Evolutionary conservation across 306 rosid genomes (phyloP), one percentile per base, ranked within the genome.

Genomic region (Sphenostylis stenocarpa): DNA sequence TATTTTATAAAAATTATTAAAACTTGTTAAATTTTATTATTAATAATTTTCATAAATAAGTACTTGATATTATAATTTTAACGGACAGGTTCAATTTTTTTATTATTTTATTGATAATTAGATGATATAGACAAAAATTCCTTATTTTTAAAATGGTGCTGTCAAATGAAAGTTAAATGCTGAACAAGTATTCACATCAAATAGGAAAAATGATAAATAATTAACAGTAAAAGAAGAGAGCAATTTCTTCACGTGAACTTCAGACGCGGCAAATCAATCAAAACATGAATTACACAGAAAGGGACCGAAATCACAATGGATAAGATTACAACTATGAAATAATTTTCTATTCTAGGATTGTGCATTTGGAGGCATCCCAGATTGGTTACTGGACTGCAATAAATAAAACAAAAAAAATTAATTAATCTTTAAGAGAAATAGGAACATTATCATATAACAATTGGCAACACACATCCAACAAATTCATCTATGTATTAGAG

Each of bases 331-430:
- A 58, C 52, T 29, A 45, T 9, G 29, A 39, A 75, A 14, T 61
- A 57, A 79, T 31, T 43, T 79, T 66, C 60, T 14, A 72, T 38
- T 67, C 85, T 89, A 91, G 82, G 86, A 78, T 67, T 79, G 93
- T 56, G 85, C 85, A 24, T 64, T 90, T 26, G 89, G 87, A 23
- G 93, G 98, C 89, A 93, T 89, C 71, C 90, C 93, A 20, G 98
- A 67, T 61, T 91, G 98, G 75, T 86, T 86, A 21, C 92, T 89
- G n/a, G 91, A 80, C 97, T 93, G 90, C 84, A 78, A 52, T 38
- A 41, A 48, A 72, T 56, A 84, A 71, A 33, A 71, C 29, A 4
- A 6, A 34, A 53, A 1, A 21, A 29, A 41, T 38, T 48, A 55
- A 53, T 14, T 38, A 39, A 41, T 77, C 21, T 44, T 73, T n/a